Evolutionary conservation across 352 stramenopile genomes (phyloP).

Genomic region (Globisporangium alternatum): DNA sequence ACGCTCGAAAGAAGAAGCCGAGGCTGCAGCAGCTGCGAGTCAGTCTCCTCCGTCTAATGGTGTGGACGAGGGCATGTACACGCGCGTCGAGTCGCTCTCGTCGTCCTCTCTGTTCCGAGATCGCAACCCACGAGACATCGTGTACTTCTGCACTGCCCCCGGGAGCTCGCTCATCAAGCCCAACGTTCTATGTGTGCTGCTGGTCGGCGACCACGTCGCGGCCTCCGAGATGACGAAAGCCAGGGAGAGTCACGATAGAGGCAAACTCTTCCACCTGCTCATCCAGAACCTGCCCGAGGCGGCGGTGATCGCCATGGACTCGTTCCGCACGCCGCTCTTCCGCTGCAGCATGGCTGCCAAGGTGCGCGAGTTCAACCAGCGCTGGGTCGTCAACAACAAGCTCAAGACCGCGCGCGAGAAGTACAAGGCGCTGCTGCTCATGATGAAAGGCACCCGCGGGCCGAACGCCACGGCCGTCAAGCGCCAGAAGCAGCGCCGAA

Average conservation of each 20-base stretch:
- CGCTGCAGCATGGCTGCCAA: conserved; percentile 50
- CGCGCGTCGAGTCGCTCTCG: conserved; percentile 44
- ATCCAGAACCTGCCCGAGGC: conserved; percentile 64
- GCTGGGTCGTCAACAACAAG: conserved; percentile 53
- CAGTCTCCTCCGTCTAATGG: not conserved
- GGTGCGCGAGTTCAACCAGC: conserved; percentile 61
- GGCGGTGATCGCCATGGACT: conserved; percentile 66
- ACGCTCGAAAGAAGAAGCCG: conserved; percentile 1
- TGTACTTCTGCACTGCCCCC: conserved; percentile 68
- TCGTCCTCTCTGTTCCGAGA: conserved; percentile 51
- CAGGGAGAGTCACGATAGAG: conserved; percentile 49
- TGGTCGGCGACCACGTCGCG: conserved; percentile 60
- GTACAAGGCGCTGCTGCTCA: conserved; percentile 37
- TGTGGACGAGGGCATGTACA: conserved; percentile 38
- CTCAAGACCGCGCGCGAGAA: conserved; percentile 42
- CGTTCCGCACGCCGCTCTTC: conserved; percentile 67
- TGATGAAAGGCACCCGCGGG: conserved; percentile 49
- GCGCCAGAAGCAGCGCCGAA: conserved; percentile 20
- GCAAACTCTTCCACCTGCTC: conserved; percentile 73
- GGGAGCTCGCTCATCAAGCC: conserved; percentile 57
- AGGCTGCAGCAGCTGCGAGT: conserved; percentile 4
- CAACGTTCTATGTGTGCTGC: conserved; percentile 56
- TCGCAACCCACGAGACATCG: conserved; percentile 55
- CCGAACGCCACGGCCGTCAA: conserved; percentile 14
- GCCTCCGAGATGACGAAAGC: conserved; percentile 43